These are phyloP conservation scores for Suillus paluster DNA, from an alignment of 768 basidiomycete species.

Conservation along the genomic window DNA sequence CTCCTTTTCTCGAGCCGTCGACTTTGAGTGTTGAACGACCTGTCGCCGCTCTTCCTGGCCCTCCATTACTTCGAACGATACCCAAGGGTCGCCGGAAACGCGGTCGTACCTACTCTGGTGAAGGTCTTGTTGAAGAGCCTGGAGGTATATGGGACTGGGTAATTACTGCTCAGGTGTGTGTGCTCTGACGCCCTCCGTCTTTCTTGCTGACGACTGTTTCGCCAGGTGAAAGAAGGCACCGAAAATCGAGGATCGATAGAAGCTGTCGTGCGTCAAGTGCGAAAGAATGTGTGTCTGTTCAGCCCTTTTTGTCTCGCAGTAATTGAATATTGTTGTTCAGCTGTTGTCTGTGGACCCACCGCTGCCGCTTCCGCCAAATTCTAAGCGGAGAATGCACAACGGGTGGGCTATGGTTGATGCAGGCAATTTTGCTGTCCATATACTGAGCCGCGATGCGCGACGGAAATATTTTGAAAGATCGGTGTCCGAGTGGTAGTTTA, in stretches of 20 bases:
- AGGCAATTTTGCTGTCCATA: conserved; percentile 79
- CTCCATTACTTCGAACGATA: conserved; percentile 56
- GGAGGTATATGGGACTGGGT: conserved; percentile 80
- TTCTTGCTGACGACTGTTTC: conserved; percentile 1
- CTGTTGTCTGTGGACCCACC: conserved; percentile 62
- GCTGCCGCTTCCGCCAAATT: conserved; percentile 63
- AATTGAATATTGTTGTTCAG: conserved; percentile 38
- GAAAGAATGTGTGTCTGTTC: conserved; percentile 63
- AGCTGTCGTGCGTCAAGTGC: conserved; percentile 67
- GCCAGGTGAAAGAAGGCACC: conserved; percentile 82
- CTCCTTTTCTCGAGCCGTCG: conserved; percentile 71
- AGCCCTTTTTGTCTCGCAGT: background rate
- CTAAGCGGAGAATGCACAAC: conserved; percentile 60
- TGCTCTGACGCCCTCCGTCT: background rate
- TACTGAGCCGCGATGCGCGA: conserved; percentile 67
- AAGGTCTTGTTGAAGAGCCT: conserved; percentile 55
- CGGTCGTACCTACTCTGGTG: conserved; percentile 70
- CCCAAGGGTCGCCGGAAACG: conserved; percentile 69
- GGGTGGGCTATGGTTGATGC: conserved; percentile 89
- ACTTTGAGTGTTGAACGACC: conserved; percentile 60
- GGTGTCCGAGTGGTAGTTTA: conserved; percentile 30
- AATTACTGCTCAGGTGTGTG: conserved; percentile 67
- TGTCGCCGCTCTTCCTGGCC: conserved; percentile 54
- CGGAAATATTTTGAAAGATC: conserved; percentile 64
- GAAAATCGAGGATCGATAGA: conserved; percentile 81